Percentiles rank a stretch among this genome's conserved stretches.
phyloP scores from a whole-genome alignment of 495 filamentous ascomycete species.

The Thermochaetoides thermophila region DNA sequence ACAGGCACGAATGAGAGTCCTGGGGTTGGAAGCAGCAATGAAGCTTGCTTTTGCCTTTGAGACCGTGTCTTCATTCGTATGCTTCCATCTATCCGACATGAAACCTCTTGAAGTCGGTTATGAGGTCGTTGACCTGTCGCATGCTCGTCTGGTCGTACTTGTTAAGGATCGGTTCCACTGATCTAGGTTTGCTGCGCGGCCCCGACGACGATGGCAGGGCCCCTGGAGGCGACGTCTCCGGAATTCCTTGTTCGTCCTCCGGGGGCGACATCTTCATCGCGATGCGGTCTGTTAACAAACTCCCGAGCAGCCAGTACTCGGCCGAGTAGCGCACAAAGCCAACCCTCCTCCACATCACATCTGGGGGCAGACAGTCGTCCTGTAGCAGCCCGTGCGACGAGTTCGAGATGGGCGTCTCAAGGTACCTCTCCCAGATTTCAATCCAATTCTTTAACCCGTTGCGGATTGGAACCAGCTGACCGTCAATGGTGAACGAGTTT shows the following conservation, averaged over 20 bases:
- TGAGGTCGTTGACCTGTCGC: slow-evolving; percentile 21
- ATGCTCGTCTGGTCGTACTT: slow-evolving; percentile 24
- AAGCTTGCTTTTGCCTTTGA: too few species aligned
- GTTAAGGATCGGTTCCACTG: slow-evolving; percentile 13
- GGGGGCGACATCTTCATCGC: slow-evolving; percentile 1
- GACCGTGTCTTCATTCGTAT: too few species aligned
- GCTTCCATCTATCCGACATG: too few species aligned
- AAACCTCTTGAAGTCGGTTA: slow-evolving; percentile 15
- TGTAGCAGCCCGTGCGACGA: slow-evolving; percentile 10
- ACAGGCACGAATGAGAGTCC: too few species aligned
- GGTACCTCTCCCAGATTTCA: slow-evolving; percentile 14
- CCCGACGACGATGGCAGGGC: not conserved
- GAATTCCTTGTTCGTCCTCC: not conserved
- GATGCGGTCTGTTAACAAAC: slow-evolving; percentile 14
- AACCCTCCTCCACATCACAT: slow-evolving; percentile 16
- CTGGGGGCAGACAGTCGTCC: slow-evolving; percentile 7
- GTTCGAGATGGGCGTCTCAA: slow-evolving; percentile 3
- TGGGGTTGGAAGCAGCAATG: too few species aligned
- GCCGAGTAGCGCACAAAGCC: slow-evolving; percentile 15
- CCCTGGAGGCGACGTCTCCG: not conserved
- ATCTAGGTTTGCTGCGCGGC: slow-evolving; percentile 3
- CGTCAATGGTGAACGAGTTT: slow-evolving; percentile 16
- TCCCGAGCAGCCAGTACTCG: slow-evolving; percentile 19
- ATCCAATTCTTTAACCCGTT: slow-evolving; percentile 19
- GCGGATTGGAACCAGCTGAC: slow-evolving; percentile 17